These are phyloP conservation scores for Malus hybrid DNA, from an alignment of 331 rosid genomes.

Conservation along the genomic window DNA sequence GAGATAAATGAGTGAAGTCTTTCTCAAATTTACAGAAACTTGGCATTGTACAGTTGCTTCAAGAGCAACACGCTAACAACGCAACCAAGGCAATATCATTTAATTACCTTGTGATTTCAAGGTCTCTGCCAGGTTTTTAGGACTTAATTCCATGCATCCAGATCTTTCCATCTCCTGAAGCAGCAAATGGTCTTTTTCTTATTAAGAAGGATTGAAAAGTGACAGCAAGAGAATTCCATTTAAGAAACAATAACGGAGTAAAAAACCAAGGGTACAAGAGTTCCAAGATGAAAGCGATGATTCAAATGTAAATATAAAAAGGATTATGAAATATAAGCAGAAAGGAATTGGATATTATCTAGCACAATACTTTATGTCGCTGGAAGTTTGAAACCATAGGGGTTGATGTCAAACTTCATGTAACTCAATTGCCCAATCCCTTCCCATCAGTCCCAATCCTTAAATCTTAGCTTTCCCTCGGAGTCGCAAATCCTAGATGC, in stretches of 20 bases:
- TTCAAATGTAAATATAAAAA: not conserved
- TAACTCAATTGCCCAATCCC: not conserved
- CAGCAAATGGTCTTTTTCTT: constrained; percentile 17
- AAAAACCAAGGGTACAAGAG: not conserved
- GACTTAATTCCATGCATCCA: constrained; percentile 41
- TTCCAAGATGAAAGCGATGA: not conserved
- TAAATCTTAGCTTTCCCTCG: not conserved
- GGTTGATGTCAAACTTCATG: not conserved
- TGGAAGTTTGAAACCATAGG: not conserved
- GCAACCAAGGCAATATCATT: constrained; percentile 12
- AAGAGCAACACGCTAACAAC: not conserved
- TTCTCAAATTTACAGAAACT: not conserved
- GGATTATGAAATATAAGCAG: not conserved
- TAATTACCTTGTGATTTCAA: constrained; percentile 73
- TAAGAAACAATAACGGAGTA: not conserved
- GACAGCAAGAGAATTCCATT: constrained; percentile 1
- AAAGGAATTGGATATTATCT: not conserved
- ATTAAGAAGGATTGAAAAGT: constrained; percentile 6
- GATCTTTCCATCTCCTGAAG: constrained; percentile 84
- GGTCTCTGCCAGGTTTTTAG: constrained; percentile 65
- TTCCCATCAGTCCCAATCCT: not conserved
- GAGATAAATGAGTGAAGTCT: not conserved
- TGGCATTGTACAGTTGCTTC: not conserved
- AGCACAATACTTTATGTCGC: not conserved
- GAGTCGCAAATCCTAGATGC: not conserved